Evolutionary conservation across 495 filamentous ascomycete genomes (phyloP).

Genomic region (Haplographium delicatum): DNA sequence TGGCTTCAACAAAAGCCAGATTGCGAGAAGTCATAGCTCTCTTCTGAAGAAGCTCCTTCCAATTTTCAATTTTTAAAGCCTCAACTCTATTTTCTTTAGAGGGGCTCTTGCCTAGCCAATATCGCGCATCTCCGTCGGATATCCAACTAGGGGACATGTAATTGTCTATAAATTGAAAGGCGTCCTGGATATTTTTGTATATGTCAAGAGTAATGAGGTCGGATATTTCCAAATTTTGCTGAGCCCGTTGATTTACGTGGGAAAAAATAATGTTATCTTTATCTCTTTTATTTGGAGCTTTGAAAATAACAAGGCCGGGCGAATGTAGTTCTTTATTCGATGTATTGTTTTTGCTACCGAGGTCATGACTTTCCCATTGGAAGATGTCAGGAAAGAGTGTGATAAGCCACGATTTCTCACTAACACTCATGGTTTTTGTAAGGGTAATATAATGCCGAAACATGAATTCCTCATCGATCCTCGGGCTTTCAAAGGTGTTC

Average conservation of each 20-base stretch:
- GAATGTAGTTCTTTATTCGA: not conserved
- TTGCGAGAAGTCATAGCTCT: not conserved
- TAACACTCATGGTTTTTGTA: slow-evolving; percentile 1
- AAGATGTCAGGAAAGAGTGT: slow-evolving; percentile 15
- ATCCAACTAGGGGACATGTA: no score
- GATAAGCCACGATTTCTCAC: slow-evolving; percentile 8
- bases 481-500: slow-evolving; percentile 5
- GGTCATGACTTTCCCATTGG: slow-evolving; percentile 5
- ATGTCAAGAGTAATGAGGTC: no score
- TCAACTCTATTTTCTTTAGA: not conserved
- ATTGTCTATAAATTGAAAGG: no score
- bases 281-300: not conserved
- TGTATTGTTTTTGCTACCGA: not conserved
- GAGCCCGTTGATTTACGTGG: no score
- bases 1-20: not conserved
- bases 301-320: not conserved
- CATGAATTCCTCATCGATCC: slow-evolving; percentile 5
- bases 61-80: slow-evolving; percentile 4
- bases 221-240: no score
- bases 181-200: no score
- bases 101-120: not conserved
- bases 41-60: slow-evolving; percentile 4
- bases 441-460: slow-evolving; percentile 4
- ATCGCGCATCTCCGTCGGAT: no score
- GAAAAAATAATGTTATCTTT: not conserved